Evolutionary conservation across 148 eudicot species (phyloP), one percentile per base, ranked within the genome.

Genomic region (Camellia sinensis): DNA sequence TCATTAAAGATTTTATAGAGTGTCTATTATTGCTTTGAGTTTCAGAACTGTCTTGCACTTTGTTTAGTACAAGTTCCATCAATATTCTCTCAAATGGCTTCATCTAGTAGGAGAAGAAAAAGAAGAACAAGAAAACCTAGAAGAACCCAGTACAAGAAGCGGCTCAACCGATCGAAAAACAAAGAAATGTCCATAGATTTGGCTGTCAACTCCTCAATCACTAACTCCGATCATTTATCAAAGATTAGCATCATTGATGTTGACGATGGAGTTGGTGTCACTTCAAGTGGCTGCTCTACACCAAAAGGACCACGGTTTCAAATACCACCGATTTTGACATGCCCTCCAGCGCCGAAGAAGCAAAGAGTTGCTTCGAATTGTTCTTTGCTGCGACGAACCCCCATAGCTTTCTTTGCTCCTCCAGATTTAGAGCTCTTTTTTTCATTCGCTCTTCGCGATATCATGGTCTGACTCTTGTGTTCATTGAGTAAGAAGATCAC

Each of bases 361-460:
- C 64, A 18, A 37, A 64, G 82, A 52, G n/a, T 52, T 3, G 29
- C 53, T 2, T 52, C 72, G 3, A 65, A 53, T 80, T 80, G 82
- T 48, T 12, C 73, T 29, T 29, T 29, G 29, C 12, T 65, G 2
- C 9, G 68, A 65, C 52, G 64, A 68, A 29, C 56, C 15, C 82
- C 82, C 10, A 80, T 80, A 40, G 78, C 70, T 18, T 80, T 80
- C 76, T 80, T 80, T 61, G 76, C 82, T 29, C 73, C 76, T 15
- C 82, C 82, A 44, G 82, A 80, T 65, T 64, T 80, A 52, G 82
- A 80, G 65, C 82, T 80, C 72, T 80, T 80, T 65, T 80, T 80
- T 43, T 52, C 59, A 43, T 52, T 52, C 3, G 82, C 82, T 0
- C 76, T 73, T n/a, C 54, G 65, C 13, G 73, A 65, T 37, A 54